Base-by-base conservation (phyloP, 2,329 filamentous ascomycete genomes). In the Fusarium bactridioides region DNA sequence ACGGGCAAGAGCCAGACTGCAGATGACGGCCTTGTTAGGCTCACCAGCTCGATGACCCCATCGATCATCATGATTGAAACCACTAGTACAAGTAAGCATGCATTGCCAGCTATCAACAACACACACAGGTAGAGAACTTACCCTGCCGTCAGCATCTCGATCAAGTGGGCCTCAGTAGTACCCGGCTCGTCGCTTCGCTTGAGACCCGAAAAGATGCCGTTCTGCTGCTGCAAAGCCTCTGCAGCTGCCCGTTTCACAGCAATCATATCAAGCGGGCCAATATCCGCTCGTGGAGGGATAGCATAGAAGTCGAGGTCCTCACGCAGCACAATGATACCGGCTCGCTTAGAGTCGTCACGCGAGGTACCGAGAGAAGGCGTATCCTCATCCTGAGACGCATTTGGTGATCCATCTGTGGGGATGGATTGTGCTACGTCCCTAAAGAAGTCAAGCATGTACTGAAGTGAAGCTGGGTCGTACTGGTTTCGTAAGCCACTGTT, bases 361-460 rank as follows among this genome's bases (percentile, higher is more conserved):
- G 82, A 69, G 77, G 90, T 90, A 82, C 94, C 94, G 70, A 93
- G 90, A 72, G 91, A 87, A 50, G 86, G 89, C 76, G 84, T 77
- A 58, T 92, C 87, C 69, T 89, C 84, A 69, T 93, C 90, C 70
- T 89, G 87, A 5, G 90, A 89, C 40, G 89, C 84, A 63, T 87
- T 89, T 38, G 92, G 90, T 58, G 93, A 93, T 35, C 89, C 85
- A 71, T 93, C 90, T 45, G 90, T 88, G 15, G 94, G 94, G 75
- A 99, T 98, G n/a, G 95, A 96, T 83, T 98, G 94, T 60, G 96
- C 96, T 72, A 99, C 95, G 74, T 92, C 91, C 73, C 96, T 93
- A 86, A 99, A 99, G 84, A 99, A 99, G 78, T 98, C 95, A 73
- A 99, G 90, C 96, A 99, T 99, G 85, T 98, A 99, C 83, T 98